These are phyloP conservation scores for Lagenidium sp. DNA, from an alignment of 352 stramenopile genomes.

Conservation along the genomic window DNA sequence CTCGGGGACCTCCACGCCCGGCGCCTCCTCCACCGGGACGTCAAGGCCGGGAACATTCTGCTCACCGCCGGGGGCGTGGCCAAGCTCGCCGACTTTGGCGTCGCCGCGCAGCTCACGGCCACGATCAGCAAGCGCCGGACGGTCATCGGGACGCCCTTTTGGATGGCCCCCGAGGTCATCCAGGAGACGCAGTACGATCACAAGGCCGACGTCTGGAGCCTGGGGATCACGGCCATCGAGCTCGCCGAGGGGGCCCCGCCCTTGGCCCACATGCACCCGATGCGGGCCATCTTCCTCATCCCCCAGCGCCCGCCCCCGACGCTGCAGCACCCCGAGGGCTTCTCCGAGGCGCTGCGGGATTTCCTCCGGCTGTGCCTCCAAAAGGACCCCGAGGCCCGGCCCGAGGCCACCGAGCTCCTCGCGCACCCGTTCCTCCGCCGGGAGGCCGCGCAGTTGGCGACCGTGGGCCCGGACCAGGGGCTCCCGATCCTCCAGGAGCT, in stretches of 20 bases:
- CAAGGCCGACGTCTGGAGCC: constrained; percentile 78
- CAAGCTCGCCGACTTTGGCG: constrained; percentile 88
- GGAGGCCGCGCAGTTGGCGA: constrained; percentile 40
- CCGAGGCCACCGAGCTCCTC: constrained; percentile 37
- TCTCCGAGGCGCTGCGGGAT: constrained; percentile 41
- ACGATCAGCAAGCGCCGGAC: constrained; percentile 89
- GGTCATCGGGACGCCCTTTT: constrained; percentile 87
- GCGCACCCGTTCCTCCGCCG: constrained; percentile 48
- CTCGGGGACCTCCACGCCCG: constrained; percentile 76
- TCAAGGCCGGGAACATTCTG: constrained; percentile 86
- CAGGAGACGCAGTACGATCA: constrained; percentile 78
- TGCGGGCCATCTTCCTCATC: constrained; percentile 80
- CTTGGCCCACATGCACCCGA: constrained; percentile 81
- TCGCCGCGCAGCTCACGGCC: constrained; percentile 83
- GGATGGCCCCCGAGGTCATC: constrained; percentile 90
- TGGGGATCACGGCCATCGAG: constrained; percentile 88
- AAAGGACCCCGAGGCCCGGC: constrained; percentile 46
- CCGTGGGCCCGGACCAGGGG: constrained; percentile 15
- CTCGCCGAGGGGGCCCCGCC: constrained; percentile 81
- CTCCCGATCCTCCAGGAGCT: constrained; percentile 59
- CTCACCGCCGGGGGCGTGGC: constrained; percentile 51
- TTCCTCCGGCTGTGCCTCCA: constrained; percentile 58
- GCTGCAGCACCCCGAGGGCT: constrained; percentile 25
- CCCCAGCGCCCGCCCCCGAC: constrained; percentile 51
- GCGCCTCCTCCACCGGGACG: constrained; percentile 80